Base-by-base conservation (phyloP, 441 rosid genomes). In the Pelargonium citronellum region DNA sequence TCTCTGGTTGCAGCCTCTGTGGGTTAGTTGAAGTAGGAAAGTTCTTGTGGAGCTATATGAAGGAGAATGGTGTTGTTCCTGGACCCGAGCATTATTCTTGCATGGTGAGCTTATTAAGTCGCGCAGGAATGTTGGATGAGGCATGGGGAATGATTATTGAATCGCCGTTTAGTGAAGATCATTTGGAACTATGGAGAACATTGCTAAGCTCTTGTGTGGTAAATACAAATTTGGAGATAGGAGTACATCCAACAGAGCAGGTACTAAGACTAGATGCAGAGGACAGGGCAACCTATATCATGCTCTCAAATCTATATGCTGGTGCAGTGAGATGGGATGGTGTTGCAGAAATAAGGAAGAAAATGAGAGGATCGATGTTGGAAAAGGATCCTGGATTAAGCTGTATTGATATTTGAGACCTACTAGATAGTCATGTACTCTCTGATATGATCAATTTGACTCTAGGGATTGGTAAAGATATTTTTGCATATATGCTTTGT, bases 71-170 rank as follows among this genome's bases (percentile, higher is more conserved):
- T 53, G 73, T 84, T 15, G 19, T 37, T 20, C 85, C 95, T 10
- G 90, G 90, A 55, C 85, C 82, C 15, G 89, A 89, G 84, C 99
- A 94, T 73, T 90, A 87, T 66, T 86, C 94, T 69, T 90, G 96
- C 86, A 87, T 90, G 90, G 88, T 86, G 63, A 85, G 87, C 78
- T 79, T 93, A 81, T 69, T 91, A 63, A 83, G 95, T 60, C 86
- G 91, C 60, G 91, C 96, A 19, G 96, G 96, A 65, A 77, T 89
- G 43, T 46, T 90, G 69, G 77, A 82, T 0, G 88, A 91, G 82
- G 88, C 95, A 37, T 78, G 80, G 75, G 79, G 80, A 67, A 74
- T 90, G 22, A 87, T 90, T 46, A 66, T 58, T 4, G 83, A 81
- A 60, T 75, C 91, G 63, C 83, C 82, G 53, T 75, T 62, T 15